A percentile compares a stretch with the other conserved stretches of the same genome.
Evolutionary conservation across 78 protist species (phyloP).

Genomic region (Guillardia theta): DNA sequence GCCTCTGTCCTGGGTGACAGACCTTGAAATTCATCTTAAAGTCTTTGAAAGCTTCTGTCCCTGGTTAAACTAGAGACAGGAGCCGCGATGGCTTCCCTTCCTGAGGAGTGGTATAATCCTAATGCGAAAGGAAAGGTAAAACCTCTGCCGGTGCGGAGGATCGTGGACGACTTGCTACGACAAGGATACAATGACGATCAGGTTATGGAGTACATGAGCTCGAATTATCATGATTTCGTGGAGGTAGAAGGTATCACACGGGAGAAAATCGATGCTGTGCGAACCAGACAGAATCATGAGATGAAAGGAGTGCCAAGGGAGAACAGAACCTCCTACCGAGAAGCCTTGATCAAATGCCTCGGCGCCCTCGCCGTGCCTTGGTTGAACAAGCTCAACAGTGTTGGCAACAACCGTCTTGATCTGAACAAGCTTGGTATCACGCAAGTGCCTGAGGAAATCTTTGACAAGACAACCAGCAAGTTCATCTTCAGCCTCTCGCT

Average conservation of each 20-base stretch:
- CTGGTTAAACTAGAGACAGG: not conserved
- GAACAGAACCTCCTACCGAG: not conserved
- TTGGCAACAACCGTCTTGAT: not conserved
- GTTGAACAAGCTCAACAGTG: not conserved
- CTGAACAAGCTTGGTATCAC: not conserved
- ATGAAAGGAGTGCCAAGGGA: not conserved
- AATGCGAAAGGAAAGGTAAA: not conserved
- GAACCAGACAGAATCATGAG: not conserved
- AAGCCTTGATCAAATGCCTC: not conserved
- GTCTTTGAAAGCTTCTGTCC: too few species aligned
- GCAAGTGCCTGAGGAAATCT: not conserved
- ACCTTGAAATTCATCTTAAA: too few species aligned
- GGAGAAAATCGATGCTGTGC: not conserved
- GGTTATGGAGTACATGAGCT: not conserved
- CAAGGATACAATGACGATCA: not conserved
- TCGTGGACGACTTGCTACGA: not conserved
- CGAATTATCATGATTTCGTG: not conserved
- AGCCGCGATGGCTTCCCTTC: not conserved
- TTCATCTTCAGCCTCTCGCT: too few species aligned
- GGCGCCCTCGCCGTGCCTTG: not conserved
- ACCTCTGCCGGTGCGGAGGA: not conserved
- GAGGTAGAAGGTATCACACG: not conserved
- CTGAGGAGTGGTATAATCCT: not conserved
- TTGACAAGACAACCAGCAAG: not conserved
- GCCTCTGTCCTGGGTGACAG: not conserved